phyloP scores from a whole-genome alignment of 2,329 filamentous ascomycete genomes.

The Ascochyta rabiei region DNA sequence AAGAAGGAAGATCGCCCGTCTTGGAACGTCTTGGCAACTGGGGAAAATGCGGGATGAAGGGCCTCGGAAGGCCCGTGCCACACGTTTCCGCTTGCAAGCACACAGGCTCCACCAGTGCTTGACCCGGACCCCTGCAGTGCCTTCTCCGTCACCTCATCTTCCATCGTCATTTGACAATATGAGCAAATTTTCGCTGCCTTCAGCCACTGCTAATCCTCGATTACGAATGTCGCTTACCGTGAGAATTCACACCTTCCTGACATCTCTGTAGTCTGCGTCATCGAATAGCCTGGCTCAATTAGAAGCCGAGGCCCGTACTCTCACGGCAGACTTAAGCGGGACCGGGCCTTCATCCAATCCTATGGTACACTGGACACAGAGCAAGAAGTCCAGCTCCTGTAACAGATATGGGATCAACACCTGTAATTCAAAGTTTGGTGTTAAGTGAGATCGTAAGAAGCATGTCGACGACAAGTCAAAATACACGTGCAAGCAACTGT shows the following conservation, averaged over 20 bases:
- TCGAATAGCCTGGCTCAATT: too few relatives aligned
- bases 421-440: too few relatives aligned
- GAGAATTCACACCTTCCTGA: background rate
- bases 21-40: slow-evolving; percentile 15
- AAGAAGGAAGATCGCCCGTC: slow-evolving; percentile 20
- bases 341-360: too few relatives aligned
- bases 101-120: slow-evolving; percentile 2
- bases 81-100: slow-evolving; percentile 2
- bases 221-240: background rate
- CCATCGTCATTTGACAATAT: background rate
- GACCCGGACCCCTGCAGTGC: background rate
- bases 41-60: slow-evolving; percentile 15
- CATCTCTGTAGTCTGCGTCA: too few relatives aligned
- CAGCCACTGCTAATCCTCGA: background rate
- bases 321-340: too few relatives aligned
- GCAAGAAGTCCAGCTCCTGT: too few relatives aligned
- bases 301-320: too few relatives aligned
- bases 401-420: too few relatives aligned
- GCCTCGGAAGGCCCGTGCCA: background rate
- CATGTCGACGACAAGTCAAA: too few relatives aligned
- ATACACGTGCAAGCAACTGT: too few relatives aligned
- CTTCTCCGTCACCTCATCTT: slow-evolving; percentile 1
- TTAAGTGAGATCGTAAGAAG: too few relatives aligned
- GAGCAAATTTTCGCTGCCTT: slow-evolving; percentile 1
- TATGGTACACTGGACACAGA: too few relatives aligned